These are phyloP conservation scores for Tetracladium maxilliforme DNA, from an alignment of 2,329 filamentous ascomycete genomes.

Conservation along the genomic window DNA sequence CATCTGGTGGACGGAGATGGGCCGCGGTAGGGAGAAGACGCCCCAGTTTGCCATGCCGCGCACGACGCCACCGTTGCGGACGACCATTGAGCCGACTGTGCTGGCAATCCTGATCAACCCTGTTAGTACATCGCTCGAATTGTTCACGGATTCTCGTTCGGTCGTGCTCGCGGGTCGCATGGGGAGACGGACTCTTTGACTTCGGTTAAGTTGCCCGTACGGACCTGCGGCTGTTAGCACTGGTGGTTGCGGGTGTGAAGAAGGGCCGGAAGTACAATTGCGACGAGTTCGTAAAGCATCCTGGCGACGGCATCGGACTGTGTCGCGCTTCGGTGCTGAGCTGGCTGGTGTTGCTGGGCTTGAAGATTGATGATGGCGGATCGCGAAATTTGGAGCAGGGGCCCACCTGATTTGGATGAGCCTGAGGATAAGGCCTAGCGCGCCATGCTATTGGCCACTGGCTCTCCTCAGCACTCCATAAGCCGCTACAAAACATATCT, in stretches of 20 bases:
- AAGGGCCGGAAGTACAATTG: slow-evolving; percentile 52
- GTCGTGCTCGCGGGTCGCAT: slow-evolving; percentile 2
- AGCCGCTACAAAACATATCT: too few species aligned
- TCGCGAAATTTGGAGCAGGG: too few species aligned
- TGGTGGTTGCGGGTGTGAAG: background rate
- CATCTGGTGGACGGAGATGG: slow-evolving; percentile 67
- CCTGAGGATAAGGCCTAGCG: too few species aligned
- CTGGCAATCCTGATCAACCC: slow-evolving; percentile 58
- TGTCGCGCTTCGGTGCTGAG: too few species aligned
- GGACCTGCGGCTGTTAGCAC: slow-evolving; percentile 47
- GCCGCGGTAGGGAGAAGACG: slow-evolving; percentile 70
- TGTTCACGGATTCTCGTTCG: background rate
- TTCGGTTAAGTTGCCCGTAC: slow-evolving; percentile 76
- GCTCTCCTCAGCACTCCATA: too few species aligned
- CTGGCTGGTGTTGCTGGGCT: too few species aligned
- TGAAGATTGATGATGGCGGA: too few species aligned
- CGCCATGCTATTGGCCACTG: too few species aligned
- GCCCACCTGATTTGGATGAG: too few species aligned
- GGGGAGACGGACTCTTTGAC: slow-evolving; percentile 70
- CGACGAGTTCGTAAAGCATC: slow-evolving; percentile 98
- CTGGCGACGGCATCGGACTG: too few species aligned
- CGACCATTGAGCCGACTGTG: slow-evolving; percentile 69
- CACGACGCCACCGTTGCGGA: slow-evolving; percentile 74
- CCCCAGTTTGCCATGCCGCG: slow-evolving; percentile 95
- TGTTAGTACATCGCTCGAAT: slow-evolving; percentile 3